Evolutionary conservation across 1,284 basidiomycete species (phyloP).

Genomic region (Lentinula novae-zelandiae): DNA sequence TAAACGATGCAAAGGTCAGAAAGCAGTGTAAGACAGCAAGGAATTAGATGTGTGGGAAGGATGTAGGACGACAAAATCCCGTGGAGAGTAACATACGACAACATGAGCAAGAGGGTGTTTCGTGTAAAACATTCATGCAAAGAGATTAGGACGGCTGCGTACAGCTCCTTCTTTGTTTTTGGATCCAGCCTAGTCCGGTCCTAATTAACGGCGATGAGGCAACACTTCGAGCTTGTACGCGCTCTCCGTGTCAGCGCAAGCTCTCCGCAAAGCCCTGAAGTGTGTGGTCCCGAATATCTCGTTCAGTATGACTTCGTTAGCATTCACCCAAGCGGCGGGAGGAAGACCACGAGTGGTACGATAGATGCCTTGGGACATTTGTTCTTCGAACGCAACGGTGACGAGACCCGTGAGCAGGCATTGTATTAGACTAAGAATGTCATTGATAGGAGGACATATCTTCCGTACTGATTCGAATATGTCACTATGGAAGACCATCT

Average conservation of each 20-base stretch:
- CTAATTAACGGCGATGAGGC: slow-evolving; percentile 34
- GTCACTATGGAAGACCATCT: slow-evolving; percentile 84
- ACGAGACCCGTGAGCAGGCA: slow-evolving; percentile 79
- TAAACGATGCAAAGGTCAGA: slow-evolving; percentile 18
- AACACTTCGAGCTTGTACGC: slow-evolving; percentile 68
- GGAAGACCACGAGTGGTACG: slow-evolving; percentile 76
- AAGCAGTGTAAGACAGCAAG: slow-evolving; percentile 32
- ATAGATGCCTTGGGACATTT: slow-evolving; percentile 58
- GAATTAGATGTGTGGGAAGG: slow-evolving; percentile 8
- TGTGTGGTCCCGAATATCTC: slow-evolving; percentile 71
- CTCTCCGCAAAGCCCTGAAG: slow-evolving; percentile 65
- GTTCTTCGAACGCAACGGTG: slow-evolving; percentile 71
- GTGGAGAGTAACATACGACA: slow-evolving; percentile 7
- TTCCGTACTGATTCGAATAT: slow-evolving; percentile 76
- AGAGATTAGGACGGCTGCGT: neutral
- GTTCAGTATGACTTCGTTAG: slow-evolving; percentile 58
- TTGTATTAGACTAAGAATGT: slow-evolving; percentile 73
- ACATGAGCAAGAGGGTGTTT: neutral
- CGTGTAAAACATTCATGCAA: neutral
- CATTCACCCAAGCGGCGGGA: slow-evolving; percentile 67
- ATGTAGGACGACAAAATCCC: neutral
- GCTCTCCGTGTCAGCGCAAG: slow-evolving; percentile 63
- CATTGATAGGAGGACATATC: slow-evolving; percentile 70
- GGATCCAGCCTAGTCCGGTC: neutral
- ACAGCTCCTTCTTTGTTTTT: neutral